phyloP scores from a whole-genome alignment of 495 filamentous ascomycete genomes.

The Gamarada debralockiae region DNA sequence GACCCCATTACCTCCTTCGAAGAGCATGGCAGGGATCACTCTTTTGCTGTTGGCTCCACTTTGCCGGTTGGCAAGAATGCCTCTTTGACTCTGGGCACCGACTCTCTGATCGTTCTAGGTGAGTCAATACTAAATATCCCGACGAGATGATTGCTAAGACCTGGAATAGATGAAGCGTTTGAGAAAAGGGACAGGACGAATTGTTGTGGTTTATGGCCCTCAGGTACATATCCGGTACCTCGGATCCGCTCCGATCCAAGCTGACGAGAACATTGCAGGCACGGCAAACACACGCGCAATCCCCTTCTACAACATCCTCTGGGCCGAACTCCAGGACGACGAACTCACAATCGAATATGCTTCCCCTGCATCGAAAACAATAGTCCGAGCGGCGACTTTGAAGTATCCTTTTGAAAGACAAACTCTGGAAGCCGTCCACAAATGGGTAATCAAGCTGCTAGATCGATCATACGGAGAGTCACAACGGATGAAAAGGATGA shows the following conservation, averaged over 20 bases:
- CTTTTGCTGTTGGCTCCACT: constrained; percentile 36
- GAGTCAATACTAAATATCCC: constrained; percentile 4
- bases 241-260: not conserved
- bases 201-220: constrained; percentile 44
- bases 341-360: constrained; percentile 78
- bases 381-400: constrained; percentile 53
- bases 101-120: constrained; percentile 64
- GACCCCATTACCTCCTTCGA: constrained; percentile 21
- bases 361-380: constrained; percentile 46
- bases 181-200: constrained; percentile 31
- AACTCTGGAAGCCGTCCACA: constrained; percentile 43
- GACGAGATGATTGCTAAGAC: constrained; percentile 11
- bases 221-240: constrained; percentile 24
- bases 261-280: constrained; percentile 15
- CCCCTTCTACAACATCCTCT: constrained; percentile 80
- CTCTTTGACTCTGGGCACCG: constrained; percentile 58
- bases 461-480: constrained; percentile 69
- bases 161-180: constrained; percentile 43
- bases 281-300: constrained; percentile 41
- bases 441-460: constrained; percentile 63
- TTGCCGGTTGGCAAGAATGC: constrained; percentile 55
- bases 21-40: constrained; percentile 25
- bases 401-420: constrained; percentile 56
- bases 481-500: constrained; percentile 68
- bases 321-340: constrained; percentile 57